phyloP scores from a whole-genome alignment of 208 protist genomes.

The Crithidia fasciculata region DNA sequence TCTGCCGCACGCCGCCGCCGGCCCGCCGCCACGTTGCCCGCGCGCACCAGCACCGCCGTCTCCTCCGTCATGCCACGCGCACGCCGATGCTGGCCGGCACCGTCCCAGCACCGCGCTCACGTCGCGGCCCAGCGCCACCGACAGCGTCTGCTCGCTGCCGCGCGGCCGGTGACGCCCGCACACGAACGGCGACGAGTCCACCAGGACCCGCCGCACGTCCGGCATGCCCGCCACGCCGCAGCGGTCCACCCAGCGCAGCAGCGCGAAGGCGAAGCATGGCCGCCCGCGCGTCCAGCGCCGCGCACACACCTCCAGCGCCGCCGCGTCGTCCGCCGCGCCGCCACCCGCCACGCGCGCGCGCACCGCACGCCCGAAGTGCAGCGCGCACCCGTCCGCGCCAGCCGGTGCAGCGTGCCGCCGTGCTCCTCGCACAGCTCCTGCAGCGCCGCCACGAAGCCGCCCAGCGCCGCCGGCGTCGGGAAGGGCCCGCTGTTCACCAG shows the following conservation, averaged over 20 bases:
- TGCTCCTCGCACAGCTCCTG: slow-evolving; percentile 2
- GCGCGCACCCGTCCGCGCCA: not conserved
- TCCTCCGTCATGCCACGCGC: slow-evolving; percentile 46
- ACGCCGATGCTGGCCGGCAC: slow-evolving; percentile 33
- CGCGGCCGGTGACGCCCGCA: slow-evolving; percentile 19
- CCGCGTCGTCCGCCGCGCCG: slow-evolving; percentile 21
- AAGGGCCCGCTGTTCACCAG: slow-evolving; percentile 16
- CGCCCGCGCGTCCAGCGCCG: slow-evolving; percentile 13
- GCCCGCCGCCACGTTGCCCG: not conserved
- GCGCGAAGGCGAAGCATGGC: slow-evolving; percentile 25
- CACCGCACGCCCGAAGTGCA: slow-evolving; percentile 5
- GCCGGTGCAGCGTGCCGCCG: not conserved
- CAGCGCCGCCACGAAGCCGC: slow-evolving; percentile 1
- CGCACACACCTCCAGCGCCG: slow-evolving; percentile 10
- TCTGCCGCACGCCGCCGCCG: not conserved
- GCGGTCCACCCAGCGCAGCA: slow-evolving; percentile 9
- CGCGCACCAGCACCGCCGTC: slow-evolving; percentile 42
- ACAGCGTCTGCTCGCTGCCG: slow-evolving; percentile 24
- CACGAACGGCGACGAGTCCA: slow-evolving; percentile 32
- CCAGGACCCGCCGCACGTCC: slow-evolving; percentile 20
- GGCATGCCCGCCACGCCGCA: not conserved
- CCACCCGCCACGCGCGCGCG: slow-evolving; percentile 5
- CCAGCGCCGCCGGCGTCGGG: slow-evolving; percentile 11
- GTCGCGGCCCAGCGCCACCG: slow-evolving; percentile 37
- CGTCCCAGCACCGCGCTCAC: slow-evolving; percentile 29